Evolutionary conservation across 352 stramenopile species (phyloP), one percentile per base, ranked within the genome.

Genomic region (Globisporangium okanoganense): DNA sequence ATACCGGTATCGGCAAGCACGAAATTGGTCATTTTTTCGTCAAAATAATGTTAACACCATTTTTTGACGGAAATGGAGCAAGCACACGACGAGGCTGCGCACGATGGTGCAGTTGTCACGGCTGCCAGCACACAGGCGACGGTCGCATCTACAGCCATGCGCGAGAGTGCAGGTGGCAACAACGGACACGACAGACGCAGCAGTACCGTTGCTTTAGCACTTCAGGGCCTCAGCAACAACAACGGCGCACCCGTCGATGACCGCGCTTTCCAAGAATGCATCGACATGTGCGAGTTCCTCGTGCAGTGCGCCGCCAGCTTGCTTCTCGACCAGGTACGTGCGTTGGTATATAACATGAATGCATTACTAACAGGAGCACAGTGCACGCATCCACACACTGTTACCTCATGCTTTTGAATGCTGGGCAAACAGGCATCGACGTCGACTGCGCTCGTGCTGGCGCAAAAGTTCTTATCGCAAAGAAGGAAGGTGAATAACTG

Each of bases 401-500:
- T 33, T 53, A 18, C 18, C 8, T 55, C 3, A n/a, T 60, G 35
- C 4, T 24, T 6, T 4, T 18, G 35, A n/a, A 12, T 29, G 8
- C 18, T 38, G 24, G 20, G n/a, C 10, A 22, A 20, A n/a, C 31
- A 69, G 63, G 54, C 63, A n/a, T 50, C 31, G 35, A 66, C 63
- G 10, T 16, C 61, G 38, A 64, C 64, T 8, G 60, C 60, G 35
- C 25, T 71, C 10, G 61, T 67, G 49, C 55, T 67, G 31, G 49
- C 31, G 9, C 60, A 71, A 40, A 44, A 31, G 22, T 65, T 67
- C 35, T 61, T 64, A 35, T 40, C 54, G 31, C 48, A 45, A 51
- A 58, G 54, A 67, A 71, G 64, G 64, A 67, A 71, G 53, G 60
- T 56, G 58, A 36, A 24, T 22, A 25, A 40, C 40, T 60, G 24